phyloP scores from a whole-genome alignment of 2,329 filamentous ascomycete species.

The Fusarium chlamydosporum region DNA sequence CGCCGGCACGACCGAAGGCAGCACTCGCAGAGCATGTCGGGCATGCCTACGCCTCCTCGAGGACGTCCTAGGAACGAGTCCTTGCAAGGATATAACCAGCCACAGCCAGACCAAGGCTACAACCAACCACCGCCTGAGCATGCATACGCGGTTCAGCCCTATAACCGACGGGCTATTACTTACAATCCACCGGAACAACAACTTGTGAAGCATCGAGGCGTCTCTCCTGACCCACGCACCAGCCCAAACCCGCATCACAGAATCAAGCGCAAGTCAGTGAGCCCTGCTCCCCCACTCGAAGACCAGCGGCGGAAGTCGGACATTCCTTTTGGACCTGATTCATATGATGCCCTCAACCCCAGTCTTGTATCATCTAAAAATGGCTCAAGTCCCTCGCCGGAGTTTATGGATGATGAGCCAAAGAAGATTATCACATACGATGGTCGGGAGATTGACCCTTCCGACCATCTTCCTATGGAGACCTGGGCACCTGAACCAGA shows the following conservation, averaged over 20 bases:
- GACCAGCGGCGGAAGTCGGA: conserved; percentile 69
- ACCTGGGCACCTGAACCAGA: conserved; percentile 84
- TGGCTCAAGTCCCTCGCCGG: conserved; percentile 56
- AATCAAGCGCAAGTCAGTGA: conserved; percentile 80
- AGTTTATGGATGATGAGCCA: conserved; percentile 65
- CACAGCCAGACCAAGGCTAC: conserved; percentile 45
- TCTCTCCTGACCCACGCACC: conserved; percentile 57
- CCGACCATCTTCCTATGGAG: conserved; percentile 82
- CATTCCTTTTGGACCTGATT: conserved; percentile 81
- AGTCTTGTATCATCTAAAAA: conserved; percentile 56
- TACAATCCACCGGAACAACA: conserved; percentile 56
- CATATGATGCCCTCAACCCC: conserved; percentile 80
- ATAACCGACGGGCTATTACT: conserved; percentile 60
- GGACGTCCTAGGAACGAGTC: conserved; percentile 54
- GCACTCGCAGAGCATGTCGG: conserved; percentile 57
- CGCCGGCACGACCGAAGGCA: conserved; percentile 64
- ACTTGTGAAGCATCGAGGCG: conserved; percentile 46
- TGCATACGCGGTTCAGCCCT: conserved; percentile 59
- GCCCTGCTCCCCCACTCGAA: conserved; percentile 71
- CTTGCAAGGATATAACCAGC: conserved; percentile 48
- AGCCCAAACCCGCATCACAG: conserved; percentile 65
- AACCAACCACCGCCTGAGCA: conserved; percentile 45
- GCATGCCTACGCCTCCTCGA: conserved; percentile 59
- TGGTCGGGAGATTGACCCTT: conserved; percentile 83
- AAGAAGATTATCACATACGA: conserved; percentile 80